Evolutionary conservation across 441 rosid genomes (phyloP), one percentile per base, ranked within the genome.

Genomic region (Bruguiera hainesii): DNA sequence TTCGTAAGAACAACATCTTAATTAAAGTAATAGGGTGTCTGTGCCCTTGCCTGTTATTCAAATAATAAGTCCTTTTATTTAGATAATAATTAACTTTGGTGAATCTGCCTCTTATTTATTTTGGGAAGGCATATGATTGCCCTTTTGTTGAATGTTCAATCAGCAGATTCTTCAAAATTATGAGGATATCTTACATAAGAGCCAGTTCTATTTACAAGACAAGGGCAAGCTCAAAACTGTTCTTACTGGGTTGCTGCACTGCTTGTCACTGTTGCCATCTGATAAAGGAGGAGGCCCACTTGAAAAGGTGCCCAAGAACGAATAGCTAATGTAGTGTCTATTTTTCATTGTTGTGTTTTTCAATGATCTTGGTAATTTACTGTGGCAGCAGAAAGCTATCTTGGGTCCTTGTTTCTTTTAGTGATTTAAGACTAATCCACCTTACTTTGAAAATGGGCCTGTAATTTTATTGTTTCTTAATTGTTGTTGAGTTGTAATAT

Each of bases 151-250:
- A 50, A 64, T 26, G 46, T 71, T 64, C 61, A 56, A 31, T 61
- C 65, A 57, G 69, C 80, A 95, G 98, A 80, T 95, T 81, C 90
- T 95, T 58, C 88, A 86, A 77, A 87, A 82, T 80, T 95, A 87
- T 80, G 89, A 82, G 59, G 86, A 85, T 77, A 80, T 92, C 64
- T 78, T 92, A 63, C 80, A 73, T 78, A 83, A 83, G 53, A 85
- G 82, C 73, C 95, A 80, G 67, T 86, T 86, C 64, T 78, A 85
- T 76, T 73, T 83, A 66, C 87, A 92, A 81, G 96, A 92, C 61
- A 92, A 80, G 79, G 82, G 82, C 70, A 87, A 87, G 80, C 87
- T 95, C 25, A 90, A 76, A 71, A 85, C 69, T 75, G 85, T 82
- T 58, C 90, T 95, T 79, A 77, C 82, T 66, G 95, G 98, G 25